phyloP scores from a whole-genome alignment of 1,284 basidiomycete genomes.

The Ceratobasidium sp. region DNA sequence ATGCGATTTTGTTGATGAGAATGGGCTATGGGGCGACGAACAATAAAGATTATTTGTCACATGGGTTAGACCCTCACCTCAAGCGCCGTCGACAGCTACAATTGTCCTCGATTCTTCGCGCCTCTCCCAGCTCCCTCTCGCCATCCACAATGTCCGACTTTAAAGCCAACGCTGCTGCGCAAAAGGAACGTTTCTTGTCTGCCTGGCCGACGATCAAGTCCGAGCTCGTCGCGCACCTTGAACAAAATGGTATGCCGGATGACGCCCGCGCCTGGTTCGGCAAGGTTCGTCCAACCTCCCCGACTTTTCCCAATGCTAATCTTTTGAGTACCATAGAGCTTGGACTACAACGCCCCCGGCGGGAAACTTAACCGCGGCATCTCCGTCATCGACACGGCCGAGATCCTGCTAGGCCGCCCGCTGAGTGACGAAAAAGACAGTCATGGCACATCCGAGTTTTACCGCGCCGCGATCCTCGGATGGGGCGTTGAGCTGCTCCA shows the following conservation, averaged over 20 bases:
- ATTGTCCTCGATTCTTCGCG: slow-evolving; percentile 10
- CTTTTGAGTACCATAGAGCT: slow-evolving; percentile 67
- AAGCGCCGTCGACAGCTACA: slow-evolving; percentile 4
- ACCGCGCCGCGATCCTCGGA: slow-evolving; percentile 89
- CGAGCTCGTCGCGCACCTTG: slow-evolving; percentile 73
- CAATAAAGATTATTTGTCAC: neutral
- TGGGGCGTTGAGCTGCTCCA: slow-evolving; percentile 98
- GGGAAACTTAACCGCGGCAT: slow-evolving; percentile 96
- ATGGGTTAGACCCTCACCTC: neutral
- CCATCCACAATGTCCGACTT: slow-evolving; percentile 28
- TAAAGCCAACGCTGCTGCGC: slow-evolving; percentile 47
- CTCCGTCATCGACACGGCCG: slow-evolving; percentile 93
- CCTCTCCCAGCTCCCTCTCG: neutral
- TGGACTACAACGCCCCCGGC: slow-evolving; percentile 95
- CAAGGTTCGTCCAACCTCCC: slow-evolving; percentile 60
- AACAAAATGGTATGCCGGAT: slow-evolving; percentile 78
- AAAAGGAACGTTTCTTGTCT: slow-evolving; percentile 59
- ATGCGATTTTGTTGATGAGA: slow-evolving; percentile 9
- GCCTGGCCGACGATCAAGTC: slow-evolving; percentile 66
- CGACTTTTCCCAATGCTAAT: slow-evolving; percentile 2
- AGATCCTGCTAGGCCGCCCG: slow-evolving; percentile 82
- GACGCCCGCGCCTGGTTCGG: slow-evolving; percentile 88
- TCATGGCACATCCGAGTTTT: slow-evolving; percentile 72
- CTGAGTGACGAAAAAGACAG: slow-evolving; percentile 68
- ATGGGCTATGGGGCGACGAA: neutral